Base-by-base conservation (phyloP, 75 land plant genomes). In the Picea sitchensis region DNA sequence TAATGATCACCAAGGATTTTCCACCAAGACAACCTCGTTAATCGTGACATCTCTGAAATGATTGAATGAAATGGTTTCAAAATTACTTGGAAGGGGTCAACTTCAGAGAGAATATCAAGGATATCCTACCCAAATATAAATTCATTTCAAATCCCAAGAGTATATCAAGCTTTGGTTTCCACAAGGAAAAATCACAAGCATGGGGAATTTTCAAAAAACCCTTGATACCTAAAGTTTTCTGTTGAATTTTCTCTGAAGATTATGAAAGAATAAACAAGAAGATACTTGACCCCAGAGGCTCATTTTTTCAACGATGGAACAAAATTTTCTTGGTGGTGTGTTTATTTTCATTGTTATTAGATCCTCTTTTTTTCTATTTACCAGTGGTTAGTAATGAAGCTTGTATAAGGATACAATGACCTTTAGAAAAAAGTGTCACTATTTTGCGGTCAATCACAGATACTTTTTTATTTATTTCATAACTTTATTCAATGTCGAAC, bases 251-350 rank as follows among this genome's bases (percentile, higher is more conserved):
- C 61, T 58, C 81, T 21, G 68, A 75, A n/a, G 82, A 86, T 59
- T 81, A 85, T 7, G 61, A 73, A 8, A 59, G 60, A 32, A 82
- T 84, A 15, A 71, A 69, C 62, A 85, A 82, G 64, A 89, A 76
- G 56, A 64, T 93, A 18, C 85, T 93, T 62, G 93, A 93, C 58
- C 93, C 95, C 30, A 89, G 89, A 44, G 92, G 91, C n/a, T 64
- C 84, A 60, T 91, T 91, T 77, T 87, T 91, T 68, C 91, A 89
- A 71, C 85, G 63, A 56, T 90, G 92, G 90, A 90, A 87, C 68
- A 87, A 85, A 38, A 75, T 90, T 23, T 87, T 90, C 80, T 67
- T 90, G 12, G 77, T 90, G 21, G 67, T 87, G 17, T 90, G 92
- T 61, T 78, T 87, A 13, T 44, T 87, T 65, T 90, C 92, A 12